These are phyloP conservation scores for Solanum verrucosum DNA, from an alignment of 257 asterid genomes.

Conservation along the genomic window DNA sequence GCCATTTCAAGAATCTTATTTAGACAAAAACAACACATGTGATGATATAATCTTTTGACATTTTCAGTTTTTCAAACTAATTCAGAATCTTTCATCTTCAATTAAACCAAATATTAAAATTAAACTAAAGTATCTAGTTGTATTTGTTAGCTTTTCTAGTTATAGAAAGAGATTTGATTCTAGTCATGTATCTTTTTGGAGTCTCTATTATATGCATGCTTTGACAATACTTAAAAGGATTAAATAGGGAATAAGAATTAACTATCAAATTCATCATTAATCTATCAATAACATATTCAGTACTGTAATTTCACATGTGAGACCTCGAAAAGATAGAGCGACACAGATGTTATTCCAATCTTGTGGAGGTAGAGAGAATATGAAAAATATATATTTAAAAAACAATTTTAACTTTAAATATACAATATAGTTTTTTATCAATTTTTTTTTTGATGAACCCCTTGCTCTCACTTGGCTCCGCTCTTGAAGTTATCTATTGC, in stretches of 20 bases:
- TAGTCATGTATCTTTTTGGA: not conserved
- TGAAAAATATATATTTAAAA: not conserved
- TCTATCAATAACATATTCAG: not conserved
- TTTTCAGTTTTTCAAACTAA: not conserved
- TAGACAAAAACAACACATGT: not conserved
- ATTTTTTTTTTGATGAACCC: not conserved
- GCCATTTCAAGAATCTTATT: not conserved
- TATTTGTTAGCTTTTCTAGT: not conserved
- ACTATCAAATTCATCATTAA: not conserved
- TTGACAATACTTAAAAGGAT: not conserved
- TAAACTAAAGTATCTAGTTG: not conserved
- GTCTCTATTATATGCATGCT: conserved; percentile 2
- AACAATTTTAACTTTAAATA: not conserved
- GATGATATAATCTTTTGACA: conserved; percentile 8
- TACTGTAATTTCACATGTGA: not conserved
- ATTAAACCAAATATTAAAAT: not conserved
- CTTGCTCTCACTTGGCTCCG: not conserved
- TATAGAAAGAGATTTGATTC: not conserved
- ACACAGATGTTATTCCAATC: too few relatives aligned
- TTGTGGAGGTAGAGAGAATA: not conserved
- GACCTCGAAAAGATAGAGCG: too few relatives aligned
- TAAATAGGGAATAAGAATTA: not conserved
- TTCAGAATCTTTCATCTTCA: not conserved
- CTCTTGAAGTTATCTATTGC: not conserved
- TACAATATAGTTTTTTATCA: too few relatives aligned